phyloP scores from a whole-genome alignment of 2,329 filamentous ascomycete genomes.

The Aureobasidium sp. region DNA sequence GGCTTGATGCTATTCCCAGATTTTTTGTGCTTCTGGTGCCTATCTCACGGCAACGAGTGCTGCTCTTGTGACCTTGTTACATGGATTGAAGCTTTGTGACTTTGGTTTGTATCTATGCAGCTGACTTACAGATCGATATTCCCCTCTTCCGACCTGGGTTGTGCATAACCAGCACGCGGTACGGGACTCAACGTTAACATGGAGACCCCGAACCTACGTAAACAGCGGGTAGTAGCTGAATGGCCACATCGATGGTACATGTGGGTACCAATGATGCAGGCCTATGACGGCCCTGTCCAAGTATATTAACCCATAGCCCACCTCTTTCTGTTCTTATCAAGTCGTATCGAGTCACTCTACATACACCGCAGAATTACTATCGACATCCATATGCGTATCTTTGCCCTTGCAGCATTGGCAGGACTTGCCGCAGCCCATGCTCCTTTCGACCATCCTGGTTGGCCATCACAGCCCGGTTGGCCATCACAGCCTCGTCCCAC shows the following conservation, averaged over 20 bases:
- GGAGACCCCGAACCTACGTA: no score
- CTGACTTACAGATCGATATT: neutral
- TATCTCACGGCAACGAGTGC: accelerated
- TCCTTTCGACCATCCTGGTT: neutral
- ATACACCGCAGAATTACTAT: neutral
- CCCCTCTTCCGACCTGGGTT: neutral
- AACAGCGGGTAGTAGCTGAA: neutral
- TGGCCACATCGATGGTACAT: neutral
- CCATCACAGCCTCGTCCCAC: neutral
- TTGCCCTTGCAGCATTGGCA: neutral
- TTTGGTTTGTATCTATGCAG: neutral
- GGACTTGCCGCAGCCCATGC: neutral
- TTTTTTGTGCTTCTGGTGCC: no score
- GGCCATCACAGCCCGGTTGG: neutral
- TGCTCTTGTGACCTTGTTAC: neutral
- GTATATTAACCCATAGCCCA: neutral
- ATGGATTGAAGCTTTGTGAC: neutral
- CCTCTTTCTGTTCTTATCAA: neutral
- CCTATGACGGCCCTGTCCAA: neutral
- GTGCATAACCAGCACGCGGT: neutral
- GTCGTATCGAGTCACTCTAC: neutral
- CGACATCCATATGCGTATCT: neutral
- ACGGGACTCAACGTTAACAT: neutral
- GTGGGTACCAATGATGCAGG: neutral
- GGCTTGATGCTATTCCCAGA: neutral